Evolutionary conservation across 1,284 basidiomycete genomes (phyloP).

Genomic region (Moesziomyces sp.): DNA sequence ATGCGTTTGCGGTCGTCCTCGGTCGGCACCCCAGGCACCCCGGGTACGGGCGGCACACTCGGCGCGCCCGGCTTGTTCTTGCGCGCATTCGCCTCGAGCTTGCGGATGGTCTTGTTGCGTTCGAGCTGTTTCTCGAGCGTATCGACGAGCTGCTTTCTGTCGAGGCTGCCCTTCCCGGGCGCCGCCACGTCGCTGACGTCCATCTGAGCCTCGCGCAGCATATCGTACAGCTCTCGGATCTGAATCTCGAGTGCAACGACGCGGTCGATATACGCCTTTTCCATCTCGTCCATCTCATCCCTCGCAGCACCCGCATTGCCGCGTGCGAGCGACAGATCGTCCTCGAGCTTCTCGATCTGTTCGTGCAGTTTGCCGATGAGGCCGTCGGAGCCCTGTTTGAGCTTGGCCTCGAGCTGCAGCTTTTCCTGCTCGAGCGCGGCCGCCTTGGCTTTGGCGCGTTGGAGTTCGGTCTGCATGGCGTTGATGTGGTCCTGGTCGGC

Average conservation of each 20-base stretch:
- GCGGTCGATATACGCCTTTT: conserved; percentile 83
- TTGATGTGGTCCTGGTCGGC: conserved; percentile 89
- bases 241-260: conserved; percentile 89
- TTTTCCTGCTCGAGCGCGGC: conserved; percentile 75
- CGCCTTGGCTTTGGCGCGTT: conserved; percentile 77
- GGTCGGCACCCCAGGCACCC: conserved; percentile 23
- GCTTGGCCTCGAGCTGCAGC: conserved; percentile 77
- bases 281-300: conserved; percentile 80
- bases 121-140: conserved; percentile 67
- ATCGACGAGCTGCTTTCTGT: conserved; percentile 73
- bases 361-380: conserved; percentile 83
- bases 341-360: conserved; percentile 79
- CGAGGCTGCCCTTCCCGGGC: conserved; percentile 54
- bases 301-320: conserved; percentile 73
- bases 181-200: conserved; percentile 70
- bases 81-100: conserved; percentile 66
- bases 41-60: conserved; percentile 8
- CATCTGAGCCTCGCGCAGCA: conserved; percentile 82
- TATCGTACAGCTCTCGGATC: conserved; percentile 90
- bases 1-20: conserved; percentile 52
- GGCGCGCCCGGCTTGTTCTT: conserved; percentile 44
- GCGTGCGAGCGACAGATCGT: conserved; percentile 81
- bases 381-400: conserved; percentile 83
- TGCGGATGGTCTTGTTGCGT: conserved; percentile 66
- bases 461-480: conserved; percentile 80